Base-by-base conservation (phyloP, 176 grass and related monocot species). In the Phyllostachys edulis region DNA sequence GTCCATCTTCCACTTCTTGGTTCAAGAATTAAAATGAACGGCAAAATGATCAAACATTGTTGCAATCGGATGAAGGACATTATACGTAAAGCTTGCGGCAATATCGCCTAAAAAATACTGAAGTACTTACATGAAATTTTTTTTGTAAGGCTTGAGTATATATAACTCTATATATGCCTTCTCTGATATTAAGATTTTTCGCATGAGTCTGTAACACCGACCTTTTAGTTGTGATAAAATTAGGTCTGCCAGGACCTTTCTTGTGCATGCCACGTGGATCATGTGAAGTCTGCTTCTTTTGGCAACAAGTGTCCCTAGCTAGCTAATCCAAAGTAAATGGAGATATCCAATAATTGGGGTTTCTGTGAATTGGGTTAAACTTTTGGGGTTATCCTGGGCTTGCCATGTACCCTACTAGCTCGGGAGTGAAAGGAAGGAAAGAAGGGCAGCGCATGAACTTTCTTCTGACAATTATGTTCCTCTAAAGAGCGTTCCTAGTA, bases 291-390 rank as follows among this genome's bases (percentile, higher is more conserved):
- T 9, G 5, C 55, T 36, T 73, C 27, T 47, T 47, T 73, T 61
- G 18, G 27, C 80, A 71, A 73, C 68, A 73, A 37, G 80, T 73
- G 68, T 49, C 80, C 39, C 20, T 61, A 24, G 9, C 27, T 27
- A 36, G 27, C 17, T 32, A 38, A 75, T 73, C 68, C 40, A 62
- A 69, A 81, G 47, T 21, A 54, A 40, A 41, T 55, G 21, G 14
- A 23, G 32, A 12, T 7, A 5, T 39, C 64, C 79, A 81, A 69
- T 63, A 36, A 61, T 69, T 45, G 29, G 45, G 61, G 42, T 21
- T 32, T 15, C 6, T n/a, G 51, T 21, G 10, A 34, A 5, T 44
- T 56, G 38, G 23, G 27, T 82, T 26, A 3, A 70, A 29, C 8
- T 4, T 15, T 51, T 12, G 10, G 44, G 44, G 44, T 45, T 11